phyloP scores from a whole-genome alignment of 2,329 filamentous ascomycete species.

The Fusarium marasasianum region DNA sequence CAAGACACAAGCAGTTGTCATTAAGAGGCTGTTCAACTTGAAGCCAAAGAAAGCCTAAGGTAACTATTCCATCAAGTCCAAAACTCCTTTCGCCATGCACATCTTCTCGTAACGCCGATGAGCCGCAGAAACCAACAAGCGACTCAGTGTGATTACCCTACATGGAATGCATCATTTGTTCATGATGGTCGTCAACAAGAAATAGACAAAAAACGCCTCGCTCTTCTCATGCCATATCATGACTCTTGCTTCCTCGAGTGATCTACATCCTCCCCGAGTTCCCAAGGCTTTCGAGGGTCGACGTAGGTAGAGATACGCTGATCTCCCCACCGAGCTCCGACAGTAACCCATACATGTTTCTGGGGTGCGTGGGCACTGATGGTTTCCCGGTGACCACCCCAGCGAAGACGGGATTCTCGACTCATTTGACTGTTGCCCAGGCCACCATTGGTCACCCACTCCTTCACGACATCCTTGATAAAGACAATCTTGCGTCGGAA shows the following conservation, averaged over 20 bases:
- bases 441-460: constrained; percentile 77
- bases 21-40: constrained; percentile 18
- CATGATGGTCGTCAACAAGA: constrained; percentile 38
- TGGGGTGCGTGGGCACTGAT: constrained; percentile 60
- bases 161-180: constrained; percentile 41
- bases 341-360: constrained; percentile 75
- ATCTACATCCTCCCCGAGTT: constrained; percentile 64
- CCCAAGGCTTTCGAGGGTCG: constrained; percentile 63
- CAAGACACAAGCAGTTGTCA: constrained; percentile 8
- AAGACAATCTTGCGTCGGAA: constrained; percentile 80
- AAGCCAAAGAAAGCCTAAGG: constrained; percentile 15
- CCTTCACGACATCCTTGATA: constrained; percentile 71
- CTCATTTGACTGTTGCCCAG: constrained; percentile 73
- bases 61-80: constrained; percentile 1
- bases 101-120: constrained; percentile 35
- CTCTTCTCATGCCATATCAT: constrained; percentile 20
- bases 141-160: constrained; percentile 32
- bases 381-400: constrained; percentile 67
- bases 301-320: constrained; percentile 63
- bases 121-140: constrained; percentile 30
- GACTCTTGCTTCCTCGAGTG: constrained; percentile 42
- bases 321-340: constrained; percentile 71
- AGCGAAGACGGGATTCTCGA: constrained; percentile 63
- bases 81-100: constrained; percentile 37
- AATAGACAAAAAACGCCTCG: constrained; percentile 39